Evolutionary conservation across 139 green algal genomes (phyloP).

Genomic region (Coelastrella sp.): DNA sequence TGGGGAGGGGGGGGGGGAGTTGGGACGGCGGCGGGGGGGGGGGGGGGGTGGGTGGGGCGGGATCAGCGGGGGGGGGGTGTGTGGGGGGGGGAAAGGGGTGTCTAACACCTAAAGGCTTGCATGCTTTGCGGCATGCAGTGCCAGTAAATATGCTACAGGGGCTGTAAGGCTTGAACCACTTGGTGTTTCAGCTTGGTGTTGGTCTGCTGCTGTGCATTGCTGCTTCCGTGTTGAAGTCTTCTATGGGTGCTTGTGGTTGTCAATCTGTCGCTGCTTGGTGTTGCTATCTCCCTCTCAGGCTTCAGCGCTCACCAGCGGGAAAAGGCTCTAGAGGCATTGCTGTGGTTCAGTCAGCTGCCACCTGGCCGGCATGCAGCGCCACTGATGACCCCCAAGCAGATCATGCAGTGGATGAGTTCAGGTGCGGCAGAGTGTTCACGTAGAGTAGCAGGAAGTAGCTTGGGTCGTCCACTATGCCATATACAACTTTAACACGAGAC

Average conservation of each 20-base stretch:
- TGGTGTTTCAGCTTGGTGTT: too few species aligned
- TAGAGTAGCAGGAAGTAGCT: not conserved
- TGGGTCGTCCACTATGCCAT: not conserved
- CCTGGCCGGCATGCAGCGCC: constrained; percentile 21
- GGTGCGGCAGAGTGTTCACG: constrained; percentile 34
- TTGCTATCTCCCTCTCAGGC: not conserved
- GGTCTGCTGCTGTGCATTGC: not conserved
- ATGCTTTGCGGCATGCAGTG: too few species aligned
- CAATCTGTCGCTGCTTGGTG: not conserved
- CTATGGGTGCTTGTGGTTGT: too few species aligned
- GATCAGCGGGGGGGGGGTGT: too few species aligned
- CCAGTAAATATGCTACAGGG: too few species aligned
- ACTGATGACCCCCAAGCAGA: constrained; percentile 30
- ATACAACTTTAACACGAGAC: not conserved
- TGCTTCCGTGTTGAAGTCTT: too few species aligned
- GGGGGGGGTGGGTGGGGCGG: too few species aligned
- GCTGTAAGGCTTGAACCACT: too few species aligned
- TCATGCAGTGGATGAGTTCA: constrained; percentile 47
- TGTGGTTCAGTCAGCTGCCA: constrained; percentile 57
- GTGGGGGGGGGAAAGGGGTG: too few species aligned
- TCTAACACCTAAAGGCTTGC: too few species aligned
- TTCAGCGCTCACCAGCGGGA: constrained; percentile 42
- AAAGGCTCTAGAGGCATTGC: constrained; percentile 53
- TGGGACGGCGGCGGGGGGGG: too few species aligned
- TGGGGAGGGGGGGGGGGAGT: too few species aligned